Percentiles rank a stretch among this genome's conserved stretches.
Evolutionary conservation across 768 basidiomycete genomes (phyloP).

Genomic region (Leccinum sublutescens): DNA sequence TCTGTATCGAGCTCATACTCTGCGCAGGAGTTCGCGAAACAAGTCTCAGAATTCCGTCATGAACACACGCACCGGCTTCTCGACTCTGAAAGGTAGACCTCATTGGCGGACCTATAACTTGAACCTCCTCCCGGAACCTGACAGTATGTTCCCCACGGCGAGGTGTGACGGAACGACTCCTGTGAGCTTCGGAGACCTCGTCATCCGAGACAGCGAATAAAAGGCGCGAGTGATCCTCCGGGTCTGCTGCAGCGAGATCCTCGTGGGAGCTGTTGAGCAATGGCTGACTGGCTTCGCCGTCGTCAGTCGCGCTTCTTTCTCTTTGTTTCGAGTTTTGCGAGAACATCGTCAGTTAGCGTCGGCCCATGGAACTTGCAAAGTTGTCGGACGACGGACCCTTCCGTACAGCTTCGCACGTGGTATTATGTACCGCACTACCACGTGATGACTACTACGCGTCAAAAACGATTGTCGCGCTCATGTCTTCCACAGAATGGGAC

Average conservation of each 20-base stretch:
- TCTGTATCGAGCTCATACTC: slow-evolving; percentile 86
- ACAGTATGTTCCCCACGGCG: slow-evolving; percentile 48
- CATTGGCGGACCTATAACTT: slow-evolving; percentile 64
- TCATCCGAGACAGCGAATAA: slow-evolving; percentile 58
- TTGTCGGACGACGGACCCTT: not conserved
- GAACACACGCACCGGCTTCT: slow-evolving; percentile 73
- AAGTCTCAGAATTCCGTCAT: slow-evolving; percentile 1
- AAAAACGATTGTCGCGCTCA: not conserved
- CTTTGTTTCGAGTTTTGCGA: slow-evolving; percentile 30
- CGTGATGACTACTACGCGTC: slow-evolving; percentile 20
- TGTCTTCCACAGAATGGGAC: not conserved
- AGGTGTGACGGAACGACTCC: slow-evolving; percentile 34
- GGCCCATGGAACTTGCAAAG: slow-evolving; percentile 18
- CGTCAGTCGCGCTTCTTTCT: slow-evolving; percentile 22
- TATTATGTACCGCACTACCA: slow-evolving; percentile 6
- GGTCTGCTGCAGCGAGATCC: slow-evolving; percentile 33
- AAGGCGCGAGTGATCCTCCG: slow-evolving; percentile 27
- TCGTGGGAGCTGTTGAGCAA: slow-evolving; percentile 51
- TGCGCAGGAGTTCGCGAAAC: slow-evolving; percentile 30
- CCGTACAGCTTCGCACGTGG: slow-evolving; percentile 7
- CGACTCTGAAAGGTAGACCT: slow-evolving; percentile 75
- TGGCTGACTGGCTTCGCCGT: slow-evolving; percentile 53
- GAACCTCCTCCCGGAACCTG: slow-evolving; percentile 66
- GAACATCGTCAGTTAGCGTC: slow-evolving; percentile 25
- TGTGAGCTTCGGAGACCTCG: slow-evolving; percentile 45